Base-by-base conservation (phyloP, 768 basidiomycete genomes). In the Pleurotus tuber-regium region DNA sequence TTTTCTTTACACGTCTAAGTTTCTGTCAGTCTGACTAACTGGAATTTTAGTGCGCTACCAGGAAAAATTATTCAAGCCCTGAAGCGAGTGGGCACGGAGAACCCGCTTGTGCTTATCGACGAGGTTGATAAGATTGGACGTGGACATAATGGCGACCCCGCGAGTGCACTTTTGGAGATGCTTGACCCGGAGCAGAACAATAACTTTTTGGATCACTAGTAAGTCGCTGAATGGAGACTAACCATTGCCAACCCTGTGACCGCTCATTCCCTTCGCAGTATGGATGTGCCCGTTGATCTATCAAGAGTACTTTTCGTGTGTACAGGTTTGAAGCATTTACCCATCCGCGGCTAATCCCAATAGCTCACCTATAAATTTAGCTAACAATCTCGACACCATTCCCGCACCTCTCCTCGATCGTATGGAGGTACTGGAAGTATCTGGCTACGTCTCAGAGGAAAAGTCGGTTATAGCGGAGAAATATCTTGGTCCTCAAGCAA, bases 281-380 rank as follows among this genome's bases (percentile, higher is more conserved):
- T 98, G 84, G 94, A 98, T 62, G 91, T 98, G 10, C 94, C 94
- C 5, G 90, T 98, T 46, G 96, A 99, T 63, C 80, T 99, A 16
- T 98, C 95, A 0, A 84, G 92, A 33, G 93, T 98, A 24, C 81
- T 99, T 2, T 99, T 99, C 66, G 95, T 99, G 50, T 99, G 97
- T 73, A 99, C 96, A 3, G 54, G 54, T 56, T 33, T 21, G 39
- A 3, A 24, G 16, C n/a, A 18, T 47, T 23, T 35, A 14, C 9
- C 8, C 21, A 24, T 33, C 10, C 5, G 12, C 12, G 4, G 30
- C 26, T 11, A 4, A 8, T 12, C 31, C 16, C 4, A 14, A 19
- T 35, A 8, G 25, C n/a, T 8, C 29, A 38, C 42, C 4, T 18
- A 23, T 29, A 7, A n/a, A n/a, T n/a, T 23, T 33, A 60, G 94